Conservation (phyloP, 2,329 filamentous ascomycete genomes). For the Emydomyces testavorans region DNA sequence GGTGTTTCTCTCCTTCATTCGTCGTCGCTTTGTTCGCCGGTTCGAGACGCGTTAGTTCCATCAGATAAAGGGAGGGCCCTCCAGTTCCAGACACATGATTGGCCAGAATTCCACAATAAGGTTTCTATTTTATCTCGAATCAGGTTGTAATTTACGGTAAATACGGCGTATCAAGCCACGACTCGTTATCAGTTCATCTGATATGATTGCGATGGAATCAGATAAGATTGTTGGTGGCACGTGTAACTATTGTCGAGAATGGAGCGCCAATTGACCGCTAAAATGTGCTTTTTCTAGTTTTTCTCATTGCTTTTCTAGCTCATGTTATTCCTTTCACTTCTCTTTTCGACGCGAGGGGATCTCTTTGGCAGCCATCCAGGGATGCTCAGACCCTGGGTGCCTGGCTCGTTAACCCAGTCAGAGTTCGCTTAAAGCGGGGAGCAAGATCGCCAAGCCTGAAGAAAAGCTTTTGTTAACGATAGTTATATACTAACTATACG, state of each 20-base stretch:
- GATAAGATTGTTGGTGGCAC: conserved; percentile 2
- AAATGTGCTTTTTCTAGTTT: too few species aligned
- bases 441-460: conserved; percentile 3
- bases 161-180: not conserved
- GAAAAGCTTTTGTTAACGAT: conserved; percentile 7
- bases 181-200: not conserved
- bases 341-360: not conserved
- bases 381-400: not conserved
- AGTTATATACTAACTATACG: too few species aligned
- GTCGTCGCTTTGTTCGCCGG: too few species aligned
- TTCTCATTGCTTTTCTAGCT: too few species aligned
- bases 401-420: not conserved
- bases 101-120: too few species aligned
- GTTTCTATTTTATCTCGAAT: too few species aligned
- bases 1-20: not conserved
- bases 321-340: not conserved
- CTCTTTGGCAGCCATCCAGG: not conserved
- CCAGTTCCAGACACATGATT: not conserved
- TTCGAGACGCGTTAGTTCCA: too few species aligned
- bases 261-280: too few species aligned
- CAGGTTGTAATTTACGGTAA: conserved; percentile 7
- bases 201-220: not conserved
- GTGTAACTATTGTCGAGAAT: too few species aligned
- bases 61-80: not conserved
- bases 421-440: not conserved